Evolutionary conservation across 768 basidiomycete genomes (phyloP).

Genomic region (Trametes maxima): DNA sequence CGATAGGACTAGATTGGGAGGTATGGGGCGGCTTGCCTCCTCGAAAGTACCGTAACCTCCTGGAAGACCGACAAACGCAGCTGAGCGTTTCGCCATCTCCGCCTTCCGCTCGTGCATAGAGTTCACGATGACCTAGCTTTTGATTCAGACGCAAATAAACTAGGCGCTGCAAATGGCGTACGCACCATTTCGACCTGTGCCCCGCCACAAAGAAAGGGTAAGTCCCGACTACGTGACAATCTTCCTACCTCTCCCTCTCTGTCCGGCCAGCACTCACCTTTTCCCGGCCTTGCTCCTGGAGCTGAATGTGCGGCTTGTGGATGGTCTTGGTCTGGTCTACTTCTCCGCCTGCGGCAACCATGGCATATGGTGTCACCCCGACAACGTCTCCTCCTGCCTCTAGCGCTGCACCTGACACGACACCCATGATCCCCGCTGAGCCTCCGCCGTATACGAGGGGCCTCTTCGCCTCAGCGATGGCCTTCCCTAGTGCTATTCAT

Average conservation of each 20-base stretch:
- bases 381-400: constrained; percentile 71
- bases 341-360: constrained; percentile 68
- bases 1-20: not conserved
- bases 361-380: constrained; percentile 79
- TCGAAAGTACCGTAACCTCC: constrained; percentile 97
- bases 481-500: constrained; percentile 66
- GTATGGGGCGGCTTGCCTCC: constrained; percentile 56
- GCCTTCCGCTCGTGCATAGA: constrained; percentile 91
- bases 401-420: constrained; percentile 66
- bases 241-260: too few relatives aligned
- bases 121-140: constrained; percentile 61
- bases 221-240: not conserved
- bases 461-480: constrained; percentile 60
- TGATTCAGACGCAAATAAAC: not conserved
- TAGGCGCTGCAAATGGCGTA: constrained; percentile 2
- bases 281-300: constrained; percentile 38
- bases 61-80: constrained; percentile 86
- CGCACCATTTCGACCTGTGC: constrained; percentile 7
- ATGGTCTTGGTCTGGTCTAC: constrained; percentile 44
- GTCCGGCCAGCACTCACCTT: constrained; percentile 35
- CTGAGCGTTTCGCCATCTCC: constrained; percentile 81
- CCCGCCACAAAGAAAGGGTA: not conserved
- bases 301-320: constrained; percentile 23
- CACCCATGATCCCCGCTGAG: constrained; percentile 82
- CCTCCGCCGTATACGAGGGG: constrained; percentile 90